Base-by-base conservation (phyloP, 2,329 filamentous ascomycete genomes). In the Trichoderma endophyticum region DNA sequence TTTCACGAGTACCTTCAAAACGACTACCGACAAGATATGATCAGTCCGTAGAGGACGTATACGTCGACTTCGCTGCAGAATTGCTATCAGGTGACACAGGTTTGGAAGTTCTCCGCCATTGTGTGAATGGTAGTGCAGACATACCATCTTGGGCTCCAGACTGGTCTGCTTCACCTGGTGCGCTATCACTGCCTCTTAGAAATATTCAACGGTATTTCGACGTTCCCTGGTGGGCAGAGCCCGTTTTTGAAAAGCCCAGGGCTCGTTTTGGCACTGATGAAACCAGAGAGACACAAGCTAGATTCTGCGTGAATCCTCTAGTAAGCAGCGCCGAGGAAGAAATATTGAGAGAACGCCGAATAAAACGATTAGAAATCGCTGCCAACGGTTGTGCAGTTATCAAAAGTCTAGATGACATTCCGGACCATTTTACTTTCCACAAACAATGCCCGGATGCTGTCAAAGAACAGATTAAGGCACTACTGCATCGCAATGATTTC, bases 191-290 rank as follows among this genome's bases (percentile, higher is more conserved):
- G 24, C 64, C 64, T 24, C 14, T 67, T 15, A 24, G 64, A 21
- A 59, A 24, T 2, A 67, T 67, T 30, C 64, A 67, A 2, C 64
- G 64, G 8, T 67, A 67, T 30, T 67, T 59, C 24, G 64, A 67
- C 36, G 64, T 67, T 21, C 51, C 64, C 21, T 59, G 64, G 64
- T 67, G 64, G 51, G 64, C 51, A 43, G 64, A 67, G 24, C 64
- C 64, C 9, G 11, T 18, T 5, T 59, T 59, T 14, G 7, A 36
- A 12, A 15, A 43, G 3, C 51, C 34, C 6, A 67, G 34, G 28
- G 43, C 18, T 14, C 32, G 24, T 18, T 11, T 43, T 5, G 9
- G 54, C 11, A 18, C 24, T 21, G 51, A 24, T 30, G 64, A 54
- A 28, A 30, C 21, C 4, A 36, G 51, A 14, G 32, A 24, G 6